Evolutionary conservation across 2,329 filamentous ascomycete species (phyloP), one percentile per base, ranked within the genome.

Genomic region (Fusarium sp.): DNA sequence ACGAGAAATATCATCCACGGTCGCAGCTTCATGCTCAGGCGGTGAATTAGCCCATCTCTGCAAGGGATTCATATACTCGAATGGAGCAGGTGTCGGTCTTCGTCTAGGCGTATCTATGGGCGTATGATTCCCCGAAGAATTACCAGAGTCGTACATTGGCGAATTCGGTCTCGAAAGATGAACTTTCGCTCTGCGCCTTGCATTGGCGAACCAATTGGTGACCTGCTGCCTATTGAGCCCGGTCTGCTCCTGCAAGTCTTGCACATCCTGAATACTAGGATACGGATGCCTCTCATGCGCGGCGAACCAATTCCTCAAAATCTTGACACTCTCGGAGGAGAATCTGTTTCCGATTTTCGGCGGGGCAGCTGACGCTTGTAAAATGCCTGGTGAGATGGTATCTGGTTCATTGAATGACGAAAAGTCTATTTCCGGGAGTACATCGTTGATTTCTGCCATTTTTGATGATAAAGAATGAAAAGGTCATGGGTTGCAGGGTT

Each of bases 131-230:
- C 55, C 56, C 2, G 59, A 59, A 45, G 68, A 71, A 3, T 71
- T 56, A 3, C 58, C 55, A 5, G 69, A 60, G 25, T 69, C 68
- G 20, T 69, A 71, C 67, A 70, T 70, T 4, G 68, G 68, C 3
- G 68, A 71, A 2, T 65, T 56, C 16, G 62, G 55, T 18, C 83
- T 16, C 79, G 81, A 70, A 1, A 40, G n/a, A 16, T 70, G 63
- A 84, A 50, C 88, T 81, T 96, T 97, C 71, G 91, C 89, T 66
- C 93, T 86, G 58, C 93, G 87, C 46, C 93, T 88, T 53, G 93
- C 92, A 78, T 97, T 97, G 55, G 93, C 93, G 48, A 97, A 88
- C 93, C 93, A 97, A 78, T 96, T 97, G 18, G 89, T 90, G 60
- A 97, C 93, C 76, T 97, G 93, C 13, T 86, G 90, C 69, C 91